These are phyloP conservation scores for Clavispora vitiphila DNA, from an alignment of 805 yeast species.

Conservation along the genomic window DNA sequence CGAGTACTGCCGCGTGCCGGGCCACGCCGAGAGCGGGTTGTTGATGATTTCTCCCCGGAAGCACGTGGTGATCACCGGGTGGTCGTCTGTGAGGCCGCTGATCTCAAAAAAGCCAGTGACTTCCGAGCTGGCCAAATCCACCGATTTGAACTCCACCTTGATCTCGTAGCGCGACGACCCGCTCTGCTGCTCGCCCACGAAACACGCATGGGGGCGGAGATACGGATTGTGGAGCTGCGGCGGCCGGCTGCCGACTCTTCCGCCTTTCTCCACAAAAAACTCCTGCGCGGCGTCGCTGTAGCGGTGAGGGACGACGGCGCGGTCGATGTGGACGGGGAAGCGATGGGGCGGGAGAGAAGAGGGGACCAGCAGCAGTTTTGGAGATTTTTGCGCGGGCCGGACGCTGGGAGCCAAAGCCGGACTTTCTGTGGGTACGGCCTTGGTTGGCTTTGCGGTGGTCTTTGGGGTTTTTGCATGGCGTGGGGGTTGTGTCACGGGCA, in stretches of 20 bases:
- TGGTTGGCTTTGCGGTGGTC: neutral
- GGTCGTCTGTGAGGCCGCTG: slow-evolving; percentile 56
- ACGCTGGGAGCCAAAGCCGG: neutral
- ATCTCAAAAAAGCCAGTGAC: slow-evolving; percentile 61
- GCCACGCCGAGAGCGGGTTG: slow-evolving; percentile 25
- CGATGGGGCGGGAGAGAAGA: neutral
- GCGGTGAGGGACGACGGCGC: neutral
- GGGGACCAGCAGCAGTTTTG: neutral
- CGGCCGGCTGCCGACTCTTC: slow-evolving; percentile 5
- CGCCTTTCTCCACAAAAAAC: slow-evolving; percentile 6
- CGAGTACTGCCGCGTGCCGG: slow-evolving; percentile 31
- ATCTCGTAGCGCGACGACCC: slow-evolving; percentile 64
- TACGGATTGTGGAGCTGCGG: slow-evolving; percentile 36
- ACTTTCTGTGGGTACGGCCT: neutral
- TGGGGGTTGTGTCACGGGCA: slow-evolving; percentile 2
- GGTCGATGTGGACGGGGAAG: slow-evolving; percentile 1
- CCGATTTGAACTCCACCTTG: slow-evolving; percentile 60
- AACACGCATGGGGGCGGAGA: slow-evolving; percentile 57
- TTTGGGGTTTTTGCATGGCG: neutral
- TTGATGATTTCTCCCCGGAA: slow-evolving; percentile 70
- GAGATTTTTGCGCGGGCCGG: neutral
- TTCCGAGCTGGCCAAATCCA: slow-evolving; percentile 46
- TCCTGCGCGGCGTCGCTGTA: slow-evolving; percentile 7
- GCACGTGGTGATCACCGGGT: slow-evolving; percentile 64
- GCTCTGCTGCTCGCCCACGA: slow-evolving; percentile 66